Percentiles rank a stretch among this genome's conserved stretches.
Evolutionary conservation across 2,329 filamentous ascomycete species (phyloP).

Genomic region (Raffaelea albimanens): DNA sequence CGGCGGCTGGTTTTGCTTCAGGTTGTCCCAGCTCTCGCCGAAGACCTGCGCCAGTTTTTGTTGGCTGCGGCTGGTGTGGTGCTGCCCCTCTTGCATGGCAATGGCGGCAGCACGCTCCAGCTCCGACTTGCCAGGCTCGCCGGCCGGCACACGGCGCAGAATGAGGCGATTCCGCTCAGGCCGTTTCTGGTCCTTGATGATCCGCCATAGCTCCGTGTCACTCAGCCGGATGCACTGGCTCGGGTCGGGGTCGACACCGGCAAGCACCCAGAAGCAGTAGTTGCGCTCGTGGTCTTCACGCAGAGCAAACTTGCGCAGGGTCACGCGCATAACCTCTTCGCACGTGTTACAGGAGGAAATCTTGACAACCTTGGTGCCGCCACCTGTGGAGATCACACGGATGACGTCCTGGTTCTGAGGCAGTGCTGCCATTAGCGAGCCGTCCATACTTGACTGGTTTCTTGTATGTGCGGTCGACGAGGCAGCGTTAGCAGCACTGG

Average conservation of each 20-base stretch:
- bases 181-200: conserved; percentile 77
- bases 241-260: conserved; percentile 75
- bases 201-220: conserved; percentile 80
- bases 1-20: conserved; percentile 58
- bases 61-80: conserved; percentile 70
- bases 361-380: conserved; percentile 87
- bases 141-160: conserved; percentile 81
- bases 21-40: conserved; percentile 76
- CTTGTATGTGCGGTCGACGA: conserved; percentile 49
- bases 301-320: conserved; percentile 76
- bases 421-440: conserved; percentile 74
- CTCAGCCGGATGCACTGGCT: conserved; percentile 71
- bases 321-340: conserved; percentile 86
- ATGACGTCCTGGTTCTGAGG: conserved; percentile 84
- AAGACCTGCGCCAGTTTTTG: conserved; percentile 82
- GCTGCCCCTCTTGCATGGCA: conserved; percentile 75
- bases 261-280: conserved; percentile 93
- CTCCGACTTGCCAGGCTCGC: conserved; percentile 80
- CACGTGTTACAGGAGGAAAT: conserved; percentile 85
- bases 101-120: conserved; percentile 81
- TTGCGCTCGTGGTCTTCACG: conserved; percentile 88
- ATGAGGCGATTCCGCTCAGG: conserved; percentile 88
- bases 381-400: conserved; percentile 84
- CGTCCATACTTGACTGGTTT: conserved; percentile 76
- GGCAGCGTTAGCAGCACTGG: conserved; percentile 34